Conservation (phyloP, 78 protist genomes). For the Isochrysis galbana region DNA sequence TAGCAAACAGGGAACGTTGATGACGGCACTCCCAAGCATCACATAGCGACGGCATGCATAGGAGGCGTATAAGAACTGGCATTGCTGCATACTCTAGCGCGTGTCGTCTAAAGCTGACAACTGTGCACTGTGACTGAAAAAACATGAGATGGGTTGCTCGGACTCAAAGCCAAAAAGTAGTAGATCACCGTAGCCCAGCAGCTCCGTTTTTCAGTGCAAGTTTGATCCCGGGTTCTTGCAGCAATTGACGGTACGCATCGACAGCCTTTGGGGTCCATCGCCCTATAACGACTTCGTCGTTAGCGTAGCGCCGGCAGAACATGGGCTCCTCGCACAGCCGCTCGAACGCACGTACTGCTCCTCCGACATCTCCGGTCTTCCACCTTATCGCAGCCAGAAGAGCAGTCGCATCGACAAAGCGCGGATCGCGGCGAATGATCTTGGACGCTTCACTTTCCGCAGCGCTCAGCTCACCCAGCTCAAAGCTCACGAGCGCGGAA, state of each 20-base stretch:
- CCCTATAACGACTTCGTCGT: neutral
- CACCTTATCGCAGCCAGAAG: neutral
- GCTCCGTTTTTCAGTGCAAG: neutral
- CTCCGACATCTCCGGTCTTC: neutral
- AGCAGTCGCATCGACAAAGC: neutral
- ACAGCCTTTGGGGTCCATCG: neutral
- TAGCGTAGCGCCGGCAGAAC: neutral
- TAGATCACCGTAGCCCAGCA: no score
- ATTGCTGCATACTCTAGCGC: no score
- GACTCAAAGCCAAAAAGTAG: no score
- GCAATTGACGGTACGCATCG: neutral
- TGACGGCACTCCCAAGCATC: no score
- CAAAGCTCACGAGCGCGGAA: neutral
- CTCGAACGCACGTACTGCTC: neutral
- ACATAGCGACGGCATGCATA: no score
- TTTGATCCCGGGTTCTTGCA: neutral
- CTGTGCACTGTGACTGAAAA: no score
- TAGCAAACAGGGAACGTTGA: no score
- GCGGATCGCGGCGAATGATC: neutral
- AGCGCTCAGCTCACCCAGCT: neutral
- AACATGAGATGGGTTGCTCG: no score
- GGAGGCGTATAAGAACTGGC: no score
- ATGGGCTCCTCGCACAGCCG: neutral
- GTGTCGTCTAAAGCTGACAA: no score
- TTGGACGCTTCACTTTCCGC: neutral